These are phyloP conservation scores for Massariosphaeria phaeospora DNA, from an alignment of 495 filamentous ascomycete species.

Conservation along the genomic window DNA sequence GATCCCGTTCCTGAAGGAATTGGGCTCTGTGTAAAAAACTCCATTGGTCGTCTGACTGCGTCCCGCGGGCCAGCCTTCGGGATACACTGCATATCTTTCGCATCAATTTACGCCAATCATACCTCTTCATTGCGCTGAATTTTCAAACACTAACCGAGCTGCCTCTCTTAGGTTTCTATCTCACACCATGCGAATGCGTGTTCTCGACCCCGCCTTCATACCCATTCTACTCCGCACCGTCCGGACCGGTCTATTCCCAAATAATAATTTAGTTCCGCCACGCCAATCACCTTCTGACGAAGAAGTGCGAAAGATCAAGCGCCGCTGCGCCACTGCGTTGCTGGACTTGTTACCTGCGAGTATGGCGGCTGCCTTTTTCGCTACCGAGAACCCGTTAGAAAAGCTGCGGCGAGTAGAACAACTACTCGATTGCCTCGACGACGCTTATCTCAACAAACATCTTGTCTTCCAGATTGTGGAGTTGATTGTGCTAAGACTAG, in stretches of 20 bases:
- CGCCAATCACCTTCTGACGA: constrained; percentile 37
- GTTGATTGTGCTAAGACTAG: constrained; percentile 65
- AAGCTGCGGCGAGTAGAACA: constrained; percentile 48
- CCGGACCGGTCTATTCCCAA: constrained; percentile 72
- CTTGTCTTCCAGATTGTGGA: constrained; percentile 75
- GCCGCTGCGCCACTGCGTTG: constrained; percentile 51
- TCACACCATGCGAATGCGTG: constrained; percentile 57
- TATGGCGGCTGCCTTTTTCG: constrained; percentile 49
- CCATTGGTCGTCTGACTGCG: constrained; percentile 19
- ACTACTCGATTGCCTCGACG: constrained; percentile 68
- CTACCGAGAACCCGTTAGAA: constrained; percentile 44
- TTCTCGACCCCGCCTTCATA: constrained; percentile 63
- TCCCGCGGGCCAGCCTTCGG: constrained; percentile 10
- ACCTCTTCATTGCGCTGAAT: background rate
- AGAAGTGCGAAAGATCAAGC: constrained; percentile 51
- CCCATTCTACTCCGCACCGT: constrained; percentile 67
- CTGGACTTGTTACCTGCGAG: constrained; percentile 48
- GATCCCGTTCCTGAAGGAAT: background rate
- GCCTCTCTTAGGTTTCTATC: constrained; percentile 63
- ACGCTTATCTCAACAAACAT: constrained; percentile 87
- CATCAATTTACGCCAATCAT: constrained; percentile 23
- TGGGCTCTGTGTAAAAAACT: constrained; percentile 4
- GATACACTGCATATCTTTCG: constrained; percentile 21
- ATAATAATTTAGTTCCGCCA: constrained; percentile 56
- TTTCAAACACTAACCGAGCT: constrained; percentile 15